These are phyloP conservation scores for Ophiostoma sp. DNA, from an alignment of 2,329 filamentous ascomycete species.

Conservation along the genomic window DNA sequence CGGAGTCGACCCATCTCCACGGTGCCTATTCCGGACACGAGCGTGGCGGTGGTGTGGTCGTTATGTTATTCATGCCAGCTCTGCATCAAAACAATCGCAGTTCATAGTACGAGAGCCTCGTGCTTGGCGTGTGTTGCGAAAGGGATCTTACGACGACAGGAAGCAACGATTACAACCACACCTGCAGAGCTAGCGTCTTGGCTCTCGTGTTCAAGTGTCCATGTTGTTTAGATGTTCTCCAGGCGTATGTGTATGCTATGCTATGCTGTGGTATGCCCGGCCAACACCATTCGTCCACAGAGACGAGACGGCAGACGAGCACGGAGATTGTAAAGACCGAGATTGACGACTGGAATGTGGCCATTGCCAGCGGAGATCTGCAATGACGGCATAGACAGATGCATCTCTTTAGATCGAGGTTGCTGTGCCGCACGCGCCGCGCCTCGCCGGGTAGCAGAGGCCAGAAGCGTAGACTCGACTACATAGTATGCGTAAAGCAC, in stretches of 20 bases:
- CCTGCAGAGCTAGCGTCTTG: background rate
- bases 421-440: constrained; percentile 7
- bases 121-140: background rate
- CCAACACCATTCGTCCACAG: background rate
- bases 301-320: no score
- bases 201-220: background rate
- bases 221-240: no score
- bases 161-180: no score
- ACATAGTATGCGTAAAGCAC: no score
- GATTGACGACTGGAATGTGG: background rate
- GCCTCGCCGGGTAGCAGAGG: background rate
- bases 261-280: background rate
- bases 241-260: no score
- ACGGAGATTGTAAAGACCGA: background rate
- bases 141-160: no score
- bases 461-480: no score
- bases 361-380: constrained; percentile 2
- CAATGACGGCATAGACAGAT: background rate
- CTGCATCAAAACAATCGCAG: no score
- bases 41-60: no score
- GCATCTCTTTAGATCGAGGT: background rate
- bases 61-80: no score
- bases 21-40: background rate
- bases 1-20: background rate
- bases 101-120: no score